These are phyloP conservation scores for Acer saccharum DNA, from an alignment of 345 rosid genomes.

Conservation along the genomic window DNA sequence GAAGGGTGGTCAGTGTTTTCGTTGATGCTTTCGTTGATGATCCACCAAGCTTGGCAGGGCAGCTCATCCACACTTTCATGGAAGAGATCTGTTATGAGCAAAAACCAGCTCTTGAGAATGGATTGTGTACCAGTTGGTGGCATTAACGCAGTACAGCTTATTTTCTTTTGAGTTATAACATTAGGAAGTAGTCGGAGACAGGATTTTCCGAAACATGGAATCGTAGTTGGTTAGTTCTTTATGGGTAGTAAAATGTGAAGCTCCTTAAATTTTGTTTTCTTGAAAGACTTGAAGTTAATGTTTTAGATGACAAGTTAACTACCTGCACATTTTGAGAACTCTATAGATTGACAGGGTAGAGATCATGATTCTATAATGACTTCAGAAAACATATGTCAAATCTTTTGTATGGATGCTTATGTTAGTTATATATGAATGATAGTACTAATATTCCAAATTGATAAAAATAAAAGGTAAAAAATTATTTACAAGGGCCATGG, in stretches of 20 bases:
- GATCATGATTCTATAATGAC: not conserved
- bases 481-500: not conserved
- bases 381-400: not conserved
- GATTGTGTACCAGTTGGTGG: constrained; percentile 35
- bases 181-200: not conserved
- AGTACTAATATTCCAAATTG: not conserved
- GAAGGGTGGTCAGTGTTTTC: constrained; percentile 56
- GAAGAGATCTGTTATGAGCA: constrained; percentile 41
- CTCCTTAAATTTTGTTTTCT: not conserved
- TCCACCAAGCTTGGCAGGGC: constrained; percentile 55
- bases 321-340: constrained; percentile 6
- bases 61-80: constrained; percentile 47
- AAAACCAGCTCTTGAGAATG: constrained; percentile 27
- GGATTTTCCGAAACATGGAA: constrained; percentile 12
- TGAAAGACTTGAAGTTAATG: not conserved
- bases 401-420: not conserved
- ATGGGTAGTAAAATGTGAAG: not conserved
- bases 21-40: constrained; percentile 50
- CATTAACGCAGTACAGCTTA: constrained; percentile 16
- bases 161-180: not conserved
- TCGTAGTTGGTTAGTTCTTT: not conserved
- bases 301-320: not conserved
- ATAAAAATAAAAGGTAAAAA: not conserved
- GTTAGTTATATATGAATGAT: not conserved
- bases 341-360: not conserved